Base-by-base conservation (phyloP, 805 yeast species). In the Kuraishia capsulata region DNA sequence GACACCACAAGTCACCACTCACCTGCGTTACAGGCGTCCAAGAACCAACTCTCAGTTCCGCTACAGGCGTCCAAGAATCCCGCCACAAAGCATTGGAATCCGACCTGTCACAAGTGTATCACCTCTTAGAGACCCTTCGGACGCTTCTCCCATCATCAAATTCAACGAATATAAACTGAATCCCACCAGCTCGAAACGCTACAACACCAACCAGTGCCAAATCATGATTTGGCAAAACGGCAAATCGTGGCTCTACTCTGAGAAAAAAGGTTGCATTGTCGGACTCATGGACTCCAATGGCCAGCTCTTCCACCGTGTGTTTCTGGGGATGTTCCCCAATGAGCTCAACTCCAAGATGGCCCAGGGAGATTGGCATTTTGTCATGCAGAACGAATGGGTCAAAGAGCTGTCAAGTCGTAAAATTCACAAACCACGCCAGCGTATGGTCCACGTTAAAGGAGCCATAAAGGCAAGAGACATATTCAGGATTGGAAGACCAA, bases 91-190 rank as follows among this genome's bases (percentile, higher is more conserved):
- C n/a, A n/a, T n/a, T n/a, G n/a, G n/a, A n/a, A n/a, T n/a, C n/a
- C n/a, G n/a, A n/a, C n/a, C n/a, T n/a, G n/a, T n/a, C n/a, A n/a
- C n/a, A n/a, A n/a, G n/a, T n/a, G n/a, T n/a, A n/a, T n/a, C n/a
- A n/a, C n/a, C n/a, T n/a, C n/a, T n/a, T n/a, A n/a, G n/a, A n/a
- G n/a, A n/a, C n/a, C n/a, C n/a, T n/a, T n/a, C n/a, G n/a, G n/a
- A n/a, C n/a, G n/a, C n/a, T n/a, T n/a, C n/a, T n/a, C n/a, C n/a
- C n/a, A n/a, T 34, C 5, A 20, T 42, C 4, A 40, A 37, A 11
- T 42, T 42, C 33, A 40, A 40, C 31, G 45, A 42, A 25, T 42
- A 30, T 28, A 18, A 21, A 26, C 30, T 42, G 20, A 39, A 37
- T 16, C 43, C 44, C 14, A 20, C 20, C 3, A 25, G 9, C n/a